Evolutionary conservation across 1,284 basidiomycete species (phyloP).

Genomic region (Ceratobasidium sp.): DNA sequence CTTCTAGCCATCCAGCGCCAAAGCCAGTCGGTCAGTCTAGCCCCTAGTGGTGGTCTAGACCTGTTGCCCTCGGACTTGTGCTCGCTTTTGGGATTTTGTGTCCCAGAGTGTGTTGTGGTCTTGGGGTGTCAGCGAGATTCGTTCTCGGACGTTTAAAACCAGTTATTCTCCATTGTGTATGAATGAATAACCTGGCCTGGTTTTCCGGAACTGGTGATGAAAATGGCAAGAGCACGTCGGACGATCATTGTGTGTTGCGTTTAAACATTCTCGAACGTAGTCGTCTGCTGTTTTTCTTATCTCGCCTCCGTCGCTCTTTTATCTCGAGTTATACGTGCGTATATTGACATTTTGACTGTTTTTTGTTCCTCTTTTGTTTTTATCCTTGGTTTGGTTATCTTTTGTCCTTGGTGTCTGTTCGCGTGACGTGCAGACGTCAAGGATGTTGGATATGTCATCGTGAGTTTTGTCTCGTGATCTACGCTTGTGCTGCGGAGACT

Average conservation of each 20-base stretch:
- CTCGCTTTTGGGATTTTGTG: constrained; percentile 25
- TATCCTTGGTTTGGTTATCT: too few species aligned
- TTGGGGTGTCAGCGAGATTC: constrained; percentile 43
- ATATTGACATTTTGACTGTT: constrained; percentile 39
- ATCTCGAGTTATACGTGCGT: constrained; percentile 35
- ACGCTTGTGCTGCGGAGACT: constrained; percentile 51
- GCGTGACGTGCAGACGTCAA: constrained; percentile 82
- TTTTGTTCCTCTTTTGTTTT: constrained; percentile 22
- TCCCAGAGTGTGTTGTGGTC: constrained; percentile 23
- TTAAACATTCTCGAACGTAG: constrained; percentile 21
- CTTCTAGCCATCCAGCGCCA: constrained; percentile 24
- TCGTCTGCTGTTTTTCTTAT: constrained; percentile 15
- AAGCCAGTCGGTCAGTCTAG: constrained; percentile 21
- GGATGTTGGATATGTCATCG: constrained; percentile 93
- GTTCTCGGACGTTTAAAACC: constrained; percentile 48
- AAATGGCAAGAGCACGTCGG: constrained; percentile 46
- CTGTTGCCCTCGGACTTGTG: constrained; percentile 11
- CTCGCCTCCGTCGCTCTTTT: not conserved
- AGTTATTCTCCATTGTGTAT: constrained; percentile 14
- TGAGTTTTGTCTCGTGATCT: constrained; percentile 62
- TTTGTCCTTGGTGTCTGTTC: constrained; percentile 60
- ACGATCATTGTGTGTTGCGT: constrained; percentile 41
- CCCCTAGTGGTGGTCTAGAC: constrained; percentile 5
- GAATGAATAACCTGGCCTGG: constrained; percentile 45
- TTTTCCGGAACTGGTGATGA: constrained; percentile 38